phyloP scores from a whole-genome alignment of 176 grass and related monocot species.

The Triticum turgidum region DNA sequence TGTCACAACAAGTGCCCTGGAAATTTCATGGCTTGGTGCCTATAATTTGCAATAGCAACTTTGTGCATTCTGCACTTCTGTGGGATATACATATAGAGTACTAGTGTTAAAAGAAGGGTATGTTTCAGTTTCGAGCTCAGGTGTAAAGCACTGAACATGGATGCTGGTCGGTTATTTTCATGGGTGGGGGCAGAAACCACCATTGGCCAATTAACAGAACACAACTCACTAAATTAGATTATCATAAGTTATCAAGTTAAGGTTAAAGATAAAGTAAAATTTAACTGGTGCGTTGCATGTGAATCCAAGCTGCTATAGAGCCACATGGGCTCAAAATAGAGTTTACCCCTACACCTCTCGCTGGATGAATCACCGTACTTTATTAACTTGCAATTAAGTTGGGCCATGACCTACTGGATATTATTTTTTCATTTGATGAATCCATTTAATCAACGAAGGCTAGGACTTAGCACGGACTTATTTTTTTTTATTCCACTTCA shows the following conservation, averaged over 20 bases:
- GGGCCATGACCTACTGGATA: neutral
- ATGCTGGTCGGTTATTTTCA: neutral
- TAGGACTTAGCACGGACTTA: neutral
- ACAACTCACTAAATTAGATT: conserved; percentile 9
- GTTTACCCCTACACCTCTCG: neutral
- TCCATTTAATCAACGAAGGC: neutral
- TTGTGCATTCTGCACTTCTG: conserved; percentile 1
- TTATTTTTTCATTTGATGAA: neutral
- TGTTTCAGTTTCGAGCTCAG: neutral
- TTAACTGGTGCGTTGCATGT: neutral
- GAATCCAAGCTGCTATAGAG: neutral
- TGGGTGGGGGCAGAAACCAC: neutral
- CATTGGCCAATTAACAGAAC: neutral
- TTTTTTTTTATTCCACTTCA: neutral
- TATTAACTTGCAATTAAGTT: conserved; percentile 11
- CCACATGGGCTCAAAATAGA: neutral
- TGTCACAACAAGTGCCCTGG: neutral
- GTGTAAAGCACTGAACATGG: neutral
- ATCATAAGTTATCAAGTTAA: neutral
- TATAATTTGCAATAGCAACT: conserved; percentile 17
- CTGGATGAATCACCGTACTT: neutral
- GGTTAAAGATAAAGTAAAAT: neutral
- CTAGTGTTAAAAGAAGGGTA: neutral
- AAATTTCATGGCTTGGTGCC: conserved; percentile 2
- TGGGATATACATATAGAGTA: neutral